Conservation (phyloP, 371 early-diverging fungal genomes). For the Apophysomyces trapeziformis region DNA sequence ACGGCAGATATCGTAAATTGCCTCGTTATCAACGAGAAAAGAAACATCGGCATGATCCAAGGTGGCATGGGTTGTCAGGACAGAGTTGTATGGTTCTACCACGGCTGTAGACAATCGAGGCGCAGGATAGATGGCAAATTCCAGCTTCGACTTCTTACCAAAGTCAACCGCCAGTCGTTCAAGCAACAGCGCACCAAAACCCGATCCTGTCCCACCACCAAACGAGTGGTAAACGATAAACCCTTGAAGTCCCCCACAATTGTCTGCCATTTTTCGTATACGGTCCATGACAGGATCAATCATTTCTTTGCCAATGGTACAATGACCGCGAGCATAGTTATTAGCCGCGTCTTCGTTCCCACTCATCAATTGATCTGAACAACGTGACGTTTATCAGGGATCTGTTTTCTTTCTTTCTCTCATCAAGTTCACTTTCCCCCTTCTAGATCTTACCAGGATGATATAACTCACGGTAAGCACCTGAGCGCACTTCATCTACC, state of each 20-base stretch:
- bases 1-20: constrained; percentile 97
- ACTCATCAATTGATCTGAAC: constrained; percentile 94
- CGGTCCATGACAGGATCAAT: constrained; percentile 97
- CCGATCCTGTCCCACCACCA: constrained; percentile 99
- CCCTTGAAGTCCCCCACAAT: constrained; percentile 98
- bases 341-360: constrained; percentile 99
- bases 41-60: constrained; percentile 97
- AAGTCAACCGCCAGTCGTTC: constrained; percentile 96
- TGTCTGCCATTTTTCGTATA: constrained; percentile 97
- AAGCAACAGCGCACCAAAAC: constrained; percentile 97
- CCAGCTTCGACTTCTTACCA: constrained; percentile 98
- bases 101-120: constrained; percentile 96
- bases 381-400: background rate
- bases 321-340: constrained; percentile 99
- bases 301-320: constrained; percentile 98
- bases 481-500: constrained; percentile 96
- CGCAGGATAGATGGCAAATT: constrained; percentile 98
- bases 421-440: too few species aligned
- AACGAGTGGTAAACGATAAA: constrained; percentile 99
- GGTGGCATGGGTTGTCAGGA: constrained; percentile 97
- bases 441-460: constrained; percentile 81
- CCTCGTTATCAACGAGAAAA: constrained; percentile 99
- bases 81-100: constrained; percentile 97
- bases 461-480: constrained; percentile 96
- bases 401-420: too few species aligned